phyloP scores from a whole-genome alignment of 768 basidiomycete genomes.

The Tylopilus sp. region DNA sequence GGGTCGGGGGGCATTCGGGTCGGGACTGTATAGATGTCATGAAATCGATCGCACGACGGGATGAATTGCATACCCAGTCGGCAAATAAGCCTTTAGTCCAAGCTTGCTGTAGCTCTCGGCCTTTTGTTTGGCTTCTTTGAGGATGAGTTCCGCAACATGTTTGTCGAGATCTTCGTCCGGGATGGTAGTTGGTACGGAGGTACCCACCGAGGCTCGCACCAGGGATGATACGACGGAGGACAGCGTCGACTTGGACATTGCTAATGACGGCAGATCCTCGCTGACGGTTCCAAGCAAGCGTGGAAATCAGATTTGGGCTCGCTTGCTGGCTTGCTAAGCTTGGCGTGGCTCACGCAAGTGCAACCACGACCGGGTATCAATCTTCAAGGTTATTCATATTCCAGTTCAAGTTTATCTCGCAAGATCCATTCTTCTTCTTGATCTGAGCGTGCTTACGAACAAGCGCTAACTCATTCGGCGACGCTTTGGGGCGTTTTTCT shows the following conservation, averaged over 20 bases:
- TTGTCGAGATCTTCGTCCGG: conserved; percentile 86
- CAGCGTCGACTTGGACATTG: conserved; percentile 53
- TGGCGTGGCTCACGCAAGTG: background rate
- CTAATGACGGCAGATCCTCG: background rate
- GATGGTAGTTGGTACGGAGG: conserved; percentile 53
- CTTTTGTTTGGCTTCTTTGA: conserved; percentile 91
- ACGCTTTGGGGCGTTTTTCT: no score
- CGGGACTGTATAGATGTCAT: conserved; percentile 41
- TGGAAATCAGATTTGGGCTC: background rate
- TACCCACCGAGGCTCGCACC: conserved; percentile 75
- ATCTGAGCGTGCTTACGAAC: background rate
- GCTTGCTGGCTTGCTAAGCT: conserved; percentile 18
- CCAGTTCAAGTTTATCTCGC: background rate
- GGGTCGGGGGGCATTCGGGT: conserved; percentile 71
- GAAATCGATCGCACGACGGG: background rate
- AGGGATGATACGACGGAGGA: conserved; percentile 84
- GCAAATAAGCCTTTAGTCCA: conserved; percentile 78
- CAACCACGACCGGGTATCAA: background rate
- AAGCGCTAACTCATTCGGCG: no score
- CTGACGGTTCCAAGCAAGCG: conserved; percentile 1
- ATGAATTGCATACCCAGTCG: conserved; percentile 43
- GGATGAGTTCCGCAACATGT: conserved; percentile 87
- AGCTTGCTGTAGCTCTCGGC: conserved; percentile 74
- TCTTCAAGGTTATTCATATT: background rate
- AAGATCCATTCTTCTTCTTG: background rate